phyloP scores from a whole-genome alignment of 2,329 filamentous ascomycete species.

The Didymosphaeria variabile region DNA sequence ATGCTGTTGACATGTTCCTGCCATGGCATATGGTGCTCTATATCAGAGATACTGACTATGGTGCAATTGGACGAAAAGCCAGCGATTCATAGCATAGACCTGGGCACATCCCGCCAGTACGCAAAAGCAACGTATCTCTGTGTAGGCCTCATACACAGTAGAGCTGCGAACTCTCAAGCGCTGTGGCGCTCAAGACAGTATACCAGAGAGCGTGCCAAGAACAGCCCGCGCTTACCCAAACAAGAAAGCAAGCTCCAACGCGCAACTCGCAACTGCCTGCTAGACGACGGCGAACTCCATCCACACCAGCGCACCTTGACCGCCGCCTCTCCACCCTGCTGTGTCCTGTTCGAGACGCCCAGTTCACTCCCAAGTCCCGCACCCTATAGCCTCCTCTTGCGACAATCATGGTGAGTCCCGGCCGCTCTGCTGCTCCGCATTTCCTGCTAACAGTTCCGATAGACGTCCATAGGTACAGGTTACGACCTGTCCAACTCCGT shows the following conservation, averaged over 20 bases:
- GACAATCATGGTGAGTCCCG: constrained; percentile 41
- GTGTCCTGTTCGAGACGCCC: neutral
- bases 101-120: no score
- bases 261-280: constrained; percentile 45
- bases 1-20: no score
- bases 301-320: constrained; percentile 29
- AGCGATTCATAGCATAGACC: no score
- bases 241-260: constrained; percentile 31
- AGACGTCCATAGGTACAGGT: constrained; percentile 99
- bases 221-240: constrained; percentile 13
- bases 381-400: constrained; percentile 5
- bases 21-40: no score
- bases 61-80: no score
- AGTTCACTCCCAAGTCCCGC: constrained; percentile 19
- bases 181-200: no score
- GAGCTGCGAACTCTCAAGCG: no score
- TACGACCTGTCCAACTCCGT: constrained; percentile 99
- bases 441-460: constrained; percentile 30
- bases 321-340: constrained; percentile 14
- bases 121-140: no score
- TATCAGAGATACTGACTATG: no score
- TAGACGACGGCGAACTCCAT: constrained; percentile 17
- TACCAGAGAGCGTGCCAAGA: constrained; percentile 11
- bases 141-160: no score
- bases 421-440: constrained; percentile 19